phyloP scores from a whole-genome alignment of 2,329 filamentous ascomycete genomes.

The Aspergillus spinulosporus region DNA sequence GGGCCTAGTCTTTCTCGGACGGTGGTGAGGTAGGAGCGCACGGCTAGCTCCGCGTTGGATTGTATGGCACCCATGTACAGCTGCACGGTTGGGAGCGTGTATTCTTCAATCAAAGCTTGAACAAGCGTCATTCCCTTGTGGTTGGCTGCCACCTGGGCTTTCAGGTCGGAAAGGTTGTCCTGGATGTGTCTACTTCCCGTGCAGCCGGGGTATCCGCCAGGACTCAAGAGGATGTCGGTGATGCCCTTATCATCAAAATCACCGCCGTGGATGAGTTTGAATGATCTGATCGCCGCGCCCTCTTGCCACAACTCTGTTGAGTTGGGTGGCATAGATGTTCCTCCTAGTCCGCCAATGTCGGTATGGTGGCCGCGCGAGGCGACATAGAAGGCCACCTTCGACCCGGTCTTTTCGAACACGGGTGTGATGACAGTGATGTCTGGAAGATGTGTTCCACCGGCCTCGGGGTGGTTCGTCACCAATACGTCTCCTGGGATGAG shows the following conservation, averaged over 20 bases:
- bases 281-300: conserved; percentile 48
- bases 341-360: conserved; percentile 79
- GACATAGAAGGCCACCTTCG: conserved; percentile 75
- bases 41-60: conserved; percentile 73
- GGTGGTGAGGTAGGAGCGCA: conserved; percentile 71
- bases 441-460: conserved; percentile 78
- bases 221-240: conserved; percentile 70
- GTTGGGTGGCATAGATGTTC: conserved; percentile 74
- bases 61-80: conserved; percentile 84
- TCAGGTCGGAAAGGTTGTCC: conserved; percentile 83
- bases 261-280: conserved; percentile 70
- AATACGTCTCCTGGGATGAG: conserved; percentile 77
- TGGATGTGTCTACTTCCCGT: conserved; percentile 74
- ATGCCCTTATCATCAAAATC: conserved; percentile 77
- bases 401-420: conserved; percentile 64
- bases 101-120: conserved; percentile 71
- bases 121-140: conserved; percentile 82
- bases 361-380: conserved; percentile 79
- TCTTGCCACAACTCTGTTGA: conserved; percentile 51
- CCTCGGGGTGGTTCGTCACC: conserved; percentile 81
- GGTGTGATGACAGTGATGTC: conserved; percentile 82
- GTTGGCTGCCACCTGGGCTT: conserved; percentile 83
- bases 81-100: conserved; percentile 73
- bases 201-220: conserved; percentile 72
- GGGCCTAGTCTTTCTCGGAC: conserved; percentile 69